These are phyloP conservation scores for Sordariomycetes sp. DNA, from an alignment of 2,329 filamentous ascomycete genomes.

Conservation along the genomic window DNA sequence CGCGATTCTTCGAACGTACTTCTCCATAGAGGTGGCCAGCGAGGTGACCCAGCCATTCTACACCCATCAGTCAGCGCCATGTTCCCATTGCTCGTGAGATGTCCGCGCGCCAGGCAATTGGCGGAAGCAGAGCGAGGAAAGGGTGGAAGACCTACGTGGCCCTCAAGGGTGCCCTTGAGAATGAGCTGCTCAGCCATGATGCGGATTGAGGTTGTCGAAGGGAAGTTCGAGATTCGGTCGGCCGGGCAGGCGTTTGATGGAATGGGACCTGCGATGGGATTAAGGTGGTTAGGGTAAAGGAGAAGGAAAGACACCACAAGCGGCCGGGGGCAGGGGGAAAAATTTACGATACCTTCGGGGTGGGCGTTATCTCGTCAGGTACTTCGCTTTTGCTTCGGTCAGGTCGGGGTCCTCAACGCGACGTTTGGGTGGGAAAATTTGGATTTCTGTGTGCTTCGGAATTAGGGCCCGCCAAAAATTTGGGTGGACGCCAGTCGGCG, in stretches of 20 bases:
- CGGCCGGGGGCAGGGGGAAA: not conserved
- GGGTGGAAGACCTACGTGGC: conserved; percentile 58
- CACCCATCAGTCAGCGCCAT: conserved; percentile 5
- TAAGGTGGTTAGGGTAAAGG: not conserved
- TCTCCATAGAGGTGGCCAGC: conserved; percentile 97
- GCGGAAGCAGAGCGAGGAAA: not conserved
- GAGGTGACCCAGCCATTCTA: conserved; percentile 97
- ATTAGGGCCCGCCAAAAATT: conserved; percentile 5
- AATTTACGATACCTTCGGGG: not conserved
- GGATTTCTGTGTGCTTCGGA: conserved; percentile 5
- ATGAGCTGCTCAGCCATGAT: conserved; percentile 89
- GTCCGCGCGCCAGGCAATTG: not conserved
- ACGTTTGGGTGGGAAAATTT: conserved; percentile 4
- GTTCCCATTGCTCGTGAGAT: not conserved
- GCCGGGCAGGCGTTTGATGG: not conserved
- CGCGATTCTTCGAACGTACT: conserved; percentile 50
- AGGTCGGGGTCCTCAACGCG: not conserved
- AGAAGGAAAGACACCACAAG: not conserved
- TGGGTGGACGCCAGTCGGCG: not conserved
- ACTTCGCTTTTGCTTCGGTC: not conserved
- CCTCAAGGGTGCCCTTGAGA: conserved; percentile 94
- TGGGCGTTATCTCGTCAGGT: not conserved
- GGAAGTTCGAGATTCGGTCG: not conserved
- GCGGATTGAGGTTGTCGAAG: not conserved
- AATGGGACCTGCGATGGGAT: not conserved